These are phyloP conservation scores for Paxillus rubicundulus DNA, from an alignment of 768 basidiomycete species.

Conservation along the genomic window DNA sequence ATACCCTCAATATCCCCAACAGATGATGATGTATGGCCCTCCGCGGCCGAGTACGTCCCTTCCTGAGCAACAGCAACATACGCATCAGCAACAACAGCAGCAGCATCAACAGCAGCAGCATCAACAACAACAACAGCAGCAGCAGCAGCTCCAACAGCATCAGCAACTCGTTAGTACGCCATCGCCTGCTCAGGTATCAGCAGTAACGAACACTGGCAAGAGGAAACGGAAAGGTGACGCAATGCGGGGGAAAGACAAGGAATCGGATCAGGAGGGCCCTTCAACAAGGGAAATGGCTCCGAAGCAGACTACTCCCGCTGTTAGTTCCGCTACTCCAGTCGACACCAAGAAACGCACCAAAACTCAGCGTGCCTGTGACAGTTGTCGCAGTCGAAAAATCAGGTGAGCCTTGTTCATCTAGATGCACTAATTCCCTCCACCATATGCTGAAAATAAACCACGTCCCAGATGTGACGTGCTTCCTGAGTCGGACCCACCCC, in stretches of 20 bases:
- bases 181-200: conserved; percentile 34
- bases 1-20: conserved; percentile 54
- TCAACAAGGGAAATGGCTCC: conserved; percentile 46
- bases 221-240: conserved; percentile 58
- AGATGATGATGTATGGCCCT: conserved; percentile 68
- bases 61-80: conserved; percentile 32
- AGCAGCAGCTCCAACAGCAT: no score
- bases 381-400: conserved; percentile 88
- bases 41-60: conserved; percentile 37
- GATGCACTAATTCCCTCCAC: not conserved
- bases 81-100: conserved; percentile 13
- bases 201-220: conserved; percentile 41
- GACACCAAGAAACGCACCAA: conserved; percentile 89
- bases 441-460: conserved; percentile 11
- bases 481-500: conserved; percentile 67
- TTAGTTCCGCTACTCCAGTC: conserved; percentile 31
- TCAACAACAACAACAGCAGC: conserved; percentile 19
- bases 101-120: conserved; percentile 28
- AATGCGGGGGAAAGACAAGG: conserved; percentile 44
- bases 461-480: conserved; percentile 74
- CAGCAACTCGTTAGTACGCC: conserved; percentile 31
- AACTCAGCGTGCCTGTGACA: conserved; percentile 90
- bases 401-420: conserved; percentile 41
- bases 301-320: conserved; percentile 31
- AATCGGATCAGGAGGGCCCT: conserved; percentile 60